Evolutionary conservation across 345 rosid species (phyloP), one percentile per base, ranked within the genome.

Genomic region (Cardamine chenopodiifolia): DNA sequence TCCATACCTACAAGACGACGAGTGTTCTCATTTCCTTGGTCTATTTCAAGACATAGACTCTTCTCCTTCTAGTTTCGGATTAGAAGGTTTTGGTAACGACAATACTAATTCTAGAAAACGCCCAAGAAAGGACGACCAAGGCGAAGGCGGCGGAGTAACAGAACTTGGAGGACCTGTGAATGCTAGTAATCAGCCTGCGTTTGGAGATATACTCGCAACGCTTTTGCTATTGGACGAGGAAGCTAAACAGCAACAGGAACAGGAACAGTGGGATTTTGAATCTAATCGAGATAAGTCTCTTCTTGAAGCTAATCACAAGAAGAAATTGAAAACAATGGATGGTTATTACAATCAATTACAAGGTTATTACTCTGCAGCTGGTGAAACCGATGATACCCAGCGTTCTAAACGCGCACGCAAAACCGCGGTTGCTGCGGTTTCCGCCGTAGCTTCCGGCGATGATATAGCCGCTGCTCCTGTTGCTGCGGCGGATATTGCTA

Each of bases 211-310:
- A 65, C 82, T 92, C 35, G 77, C 89, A 0, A 86, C 96, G 14
- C 53, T 85, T 57, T 34, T 89, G 64, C 7, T 82, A 7, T 56
- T 88, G 13, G 91, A 89, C 31, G 96, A 88, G 60, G 93, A 86
- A 59, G 96, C 88, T 8, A 86, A 80, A 62, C 88, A 79, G 29
- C 87, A 85, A 40, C 76, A 75, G 4, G 77, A 85, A 40, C 76
- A 75, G 4, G 77, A 69, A 1, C 78, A 71, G 47, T 82, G 82
- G 83, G 70, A 71, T 2, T 26, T 80, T 10, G 87, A 84, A 19
- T 76, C 83, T 20, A 73, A 64, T n/a, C 78, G 59, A 55, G 86
- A 84, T 4, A 83, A 53, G 68, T 29, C 83, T 28, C 71, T 71
- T 13, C 68, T 84, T n/a, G 85, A 89, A 50, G 82, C 81, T 25